A percentile compares a stretch with the other conserved stretches of the same genome.
phyloP scores from a whole-genome alignment of 1,139 yeast species.

The Blastobotrys apis region DNA sequence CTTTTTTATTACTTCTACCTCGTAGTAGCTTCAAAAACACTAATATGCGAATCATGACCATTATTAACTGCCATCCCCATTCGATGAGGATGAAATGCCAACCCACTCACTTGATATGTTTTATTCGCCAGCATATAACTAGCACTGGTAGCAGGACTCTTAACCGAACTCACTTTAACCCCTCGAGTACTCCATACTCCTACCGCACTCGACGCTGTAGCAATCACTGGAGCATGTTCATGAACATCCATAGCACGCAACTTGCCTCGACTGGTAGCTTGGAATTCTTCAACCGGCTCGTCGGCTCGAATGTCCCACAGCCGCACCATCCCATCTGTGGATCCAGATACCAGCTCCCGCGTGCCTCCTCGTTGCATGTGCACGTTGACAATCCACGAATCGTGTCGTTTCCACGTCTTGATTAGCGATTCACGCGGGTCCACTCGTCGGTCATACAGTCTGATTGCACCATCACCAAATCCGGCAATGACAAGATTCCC shows the following conservation, averaged over 20 bases:
- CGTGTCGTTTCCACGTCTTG: slow-evolving; percentile 59
- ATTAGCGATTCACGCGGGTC: slow-evolving; percentile 86
- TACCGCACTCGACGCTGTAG: slow-evolving; percentile 79
- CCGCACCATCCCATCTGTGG: slow-evolving; percentile 76
- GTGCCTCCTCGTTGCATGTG: slow-evolving; percentile 97
- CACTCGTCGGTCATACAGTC: slow-evolving; percentile 86
- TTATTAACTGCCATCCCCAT: slow-evolving; percentile 89
- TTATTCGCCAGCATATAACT: slow-evolving; percentile 27
- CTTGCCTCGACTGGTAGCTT: slow-evolving; percentile 47
- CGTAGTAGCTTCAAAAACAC: slow-evolving; percentile 52
- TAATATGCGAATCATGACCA: slow-evolving; percentile 71
- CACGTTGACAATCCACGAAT: slow-evolving; percentile 67
- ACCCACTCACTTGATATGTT: slow-evolving; percentile 53
- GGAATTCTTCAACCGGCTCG: slow-evolving; percentile 65
- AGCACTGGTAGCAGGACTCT: slow-evolving; percentile 43
- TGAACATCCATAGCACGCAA: slow-evolving; percentile 79
- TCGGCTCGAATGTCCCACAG: slow-evolving; percentile 84
- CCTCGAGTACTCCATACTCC: slow-evolving; percentile 88
- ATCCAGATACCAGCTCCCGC: slow-evolving; percentile 79
- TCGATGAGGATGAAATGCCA: slow-evolving; percentile 88
- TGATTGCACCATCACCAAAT: slow-evolving; percentile 84
- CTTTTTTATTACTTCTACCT: no score
- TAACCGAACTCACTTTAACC: slow-evolving; percentile 58
- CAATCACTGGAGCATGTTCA: slow-evolving; percentile 93
- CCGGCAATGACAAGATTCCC: slow-evolving; percentile 93